Percentiles rank a stretch among this genome's conserved stretches.
Evolutionary conservation across 2,329 filamentous ascomycete genomes (phyloP).

Genomic region (Botrytis aclada): DNA sequence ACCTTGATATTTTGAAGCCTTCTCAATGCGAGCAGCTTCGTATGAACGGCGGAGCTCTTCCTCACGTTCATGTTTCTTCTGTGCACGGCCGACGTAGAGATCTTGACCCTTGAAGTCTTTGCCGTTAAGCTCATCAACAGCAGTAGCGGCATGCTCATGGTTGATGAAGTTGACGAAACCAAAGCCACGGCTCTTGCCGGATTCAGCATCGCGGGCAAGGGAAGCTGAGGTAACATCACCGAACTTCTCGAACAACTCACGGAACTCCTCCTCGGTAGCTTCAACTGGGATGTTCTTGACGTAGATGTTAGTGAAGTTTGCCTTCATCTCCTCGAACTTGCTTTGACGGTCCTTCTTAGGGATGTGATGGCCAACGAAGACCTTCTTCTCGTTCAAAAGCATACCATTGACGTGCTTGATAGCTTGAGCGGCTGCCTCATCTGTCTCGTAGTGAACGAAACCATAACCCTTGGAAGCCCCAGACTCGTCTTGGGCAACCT

Average conservation of each 20-base stretch:
- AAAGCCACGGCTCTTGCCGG: constrained; percentile 89
- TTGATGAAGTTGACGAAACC: constrained; percentile 95
- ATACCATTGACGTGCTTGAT: constrained; percentile 99
- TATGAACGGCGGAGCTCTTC: constrained; percentile 99
- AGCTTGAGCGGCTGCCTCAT: constrained; percentile 91
- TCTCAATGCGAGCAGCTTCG: constrained; percentile 94
- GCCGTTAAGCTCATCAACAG: constrained; percentile 89
- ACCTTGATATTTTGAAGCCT: constrained; percentile 98
- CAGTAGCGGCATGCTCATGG: constrained; percentile 80
- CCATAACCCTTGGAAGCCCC: constrained; percentile 98
- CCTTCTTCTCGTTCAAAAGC: constrained; percentile 99
- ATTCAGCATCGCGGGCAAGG: constrained; percentile 79
- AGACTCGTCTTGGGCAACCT: constrained; percentile 96
- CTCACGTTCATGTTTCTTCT: constrained; percentile 99
- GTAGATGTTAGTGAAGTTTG: constrained; percentile 99
- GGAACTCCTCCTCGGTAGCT: constrained; percentile 90
- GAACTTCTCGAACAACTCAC: constrained; percentile 83
- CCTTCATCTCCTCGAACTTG: constrained; percentile 99
- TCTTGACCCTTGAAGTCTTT: constrained; percentile 92
- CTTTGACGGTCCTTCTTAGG: constrained; percentile 99
- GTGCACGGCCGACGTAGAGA: constrained; percentile 94
- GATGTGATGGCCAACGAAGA: constrained; percentile 98
- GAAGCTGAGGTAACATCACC: constrained; percentile 96
- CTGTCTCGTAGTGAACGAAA: constrained; percentile 99
- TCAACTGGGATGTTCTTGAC: constrained; percentile 94